Evolutionary conservation across 768 basidiomycete genomes (phyloP).

Genomic region (Podaxis sp.): DNA sequence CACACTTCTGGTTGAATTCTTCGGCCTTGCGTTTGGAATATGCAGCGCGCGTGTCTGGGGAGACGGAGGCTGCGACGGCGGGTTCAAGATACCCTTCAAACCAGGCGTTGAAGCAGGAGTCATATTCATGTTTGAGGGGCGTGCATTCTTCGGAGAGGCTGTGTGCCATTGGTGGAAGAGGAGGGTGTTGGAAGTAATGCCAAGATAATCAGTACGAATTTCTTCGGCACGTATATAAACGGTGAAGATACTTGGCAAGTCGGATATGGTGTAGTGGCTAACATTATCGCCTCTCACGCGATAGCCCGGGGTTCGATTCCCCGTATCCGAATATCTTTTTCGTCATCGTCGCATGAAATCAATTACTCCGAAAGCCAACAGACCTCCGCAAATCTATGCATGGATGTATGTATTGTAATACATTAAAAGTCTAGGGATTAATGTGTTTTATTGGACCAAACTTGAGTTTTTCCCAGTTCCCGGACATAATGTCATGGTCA

Average conservation of each 20-base stretch:
- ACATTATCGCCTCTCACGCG: constrained; percentile 23
- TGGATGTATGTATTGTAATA: not conserved
- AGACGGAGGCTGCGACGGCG: constrained; percentile 44
- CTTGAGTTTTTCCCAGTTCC: constrained; percentile 33
- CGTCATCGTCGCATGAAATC: not conserved
- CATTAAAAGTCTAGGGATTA: not conserved
- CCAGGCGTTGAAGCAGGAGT: constrained; percentile 96
- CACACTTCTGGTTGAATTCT: constrained; percentile 86
- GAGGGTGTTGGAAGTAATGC: not conserved
- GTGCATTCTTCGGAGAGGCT: constrained; percentile 87
- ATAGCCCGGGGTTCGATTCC: constrained; percentile 17
- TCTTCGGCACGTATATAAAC: not conserved
- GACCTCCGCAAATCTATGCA: not conserved
- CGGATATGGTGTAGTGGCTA: constrained; percentile 23
- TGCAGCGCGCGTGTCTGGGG: constrained; percentile 45
- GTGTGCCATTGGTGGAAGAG: constrained; percentile 54
- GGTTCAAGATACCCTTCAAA: constrained; percentile 96
- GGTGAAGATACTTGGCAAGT: not conserved
- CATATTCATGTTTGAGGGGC: constrained; percentile 84
- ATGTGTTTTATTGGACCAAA: constrained; percentile 28
- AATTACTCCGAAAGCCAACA: not conserved
- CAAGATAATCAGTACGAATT: not conserved
- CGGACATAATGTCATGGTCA: constrained; percentile 42
- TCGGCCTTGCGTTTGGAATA: constrained; percentile 79
- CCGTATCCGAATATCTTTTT: constrained; percentile 14